Base-by-base conservation (phyloP, 768 basidiomycete genomes). In the Russula olivacea region DNA sequence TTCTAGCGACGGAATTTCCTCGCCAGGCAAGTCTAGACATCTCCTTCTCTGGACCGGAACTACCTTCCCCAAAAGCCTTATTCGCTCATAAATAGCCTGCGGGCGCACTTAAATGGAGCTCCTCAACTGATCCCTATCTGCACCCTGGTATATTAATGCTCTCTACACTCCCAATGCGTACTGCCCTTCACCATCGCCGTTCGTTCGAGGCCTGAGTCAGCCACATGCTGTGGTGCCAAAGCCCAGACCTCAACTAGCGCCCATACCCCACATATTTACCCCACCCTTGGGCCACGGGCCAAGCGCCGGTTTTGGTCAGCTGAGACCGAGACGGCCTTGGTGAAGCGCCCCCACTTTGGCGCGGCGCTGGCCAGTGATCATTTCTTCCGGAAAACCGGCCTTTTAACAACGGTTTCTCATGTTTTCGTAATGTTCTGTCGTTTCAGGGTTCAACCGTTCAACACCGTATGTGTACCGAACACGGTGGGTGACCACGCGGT, bases 261-360 rank as follows among this genome's bases (percentile, higher is more conserved):
- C 48, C 50, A 49, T 63, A 59, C 62, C 62, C 62, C 62, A 49
- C 62, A 63, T 19, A 63, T 19, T 48, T 53, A 54, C 57, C 62
- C 62, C 62, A 63, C 58, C 52, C 47, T 48, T 58, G 52, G 62
- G 47, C 38, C 51, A 30, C 48, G 43, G 12, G 1, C n/a, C 47
- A 49, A 59, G 57, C 52, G 57, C 57, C 32, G 8, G 50, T 15
- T 25, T n/a, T 15, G 38, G 56, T 63, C 61, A 57, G 50, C 56
- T 45, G 21, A 45, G 51, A 57, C 56, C 50, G 45, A 61, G 48
- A 43, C 23, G 19, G 40, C 7, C 52, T 10, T 28, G 54, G 28
- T 45, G 12, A 28, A 43, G 32, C 38, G 10, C 4, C 25, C 28
- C 4, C 14, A 40, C 11, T 59, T 48, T 32, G 36, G 10, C 23